A percentile compares a stretch with the other conserved stretches of the same genome.
Conservation (phyloP, 257 asterid species). For the Capsicum baccatum region DNA sequence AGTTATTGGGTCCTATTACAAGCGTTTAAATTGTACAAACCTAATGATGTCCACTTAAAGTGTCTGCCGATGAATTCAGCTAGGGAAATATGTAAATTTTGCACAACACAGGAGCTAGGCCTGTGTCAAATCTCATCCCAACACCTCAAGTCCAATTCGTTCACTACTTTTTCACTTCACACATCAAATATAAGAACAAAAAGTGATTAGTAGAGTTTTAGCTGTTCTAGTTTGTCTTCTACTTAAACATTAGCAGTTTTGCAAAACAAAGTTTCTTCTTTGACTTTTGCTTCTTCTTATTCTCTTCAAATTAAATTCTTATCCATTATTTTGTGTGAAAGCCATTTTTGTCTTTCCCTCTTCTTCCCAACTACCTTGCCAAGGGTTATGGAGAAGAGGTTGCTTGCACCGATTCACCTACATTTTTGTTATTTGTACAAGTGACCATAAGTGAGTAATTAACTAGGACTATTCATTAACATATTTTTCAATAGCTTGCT, state of each 20-base stretch:
- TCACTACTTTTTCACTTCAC: conserved; percentile 20
- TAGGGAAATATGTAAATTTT: not conserved
- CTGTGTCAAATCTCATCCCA: too few species aligned
- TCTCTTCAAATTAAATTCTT: not conserved
- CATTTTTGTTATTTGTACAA: not conserved
- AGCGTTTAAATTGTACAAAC: too few species aligned
- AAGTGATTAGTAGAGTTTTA: conserved; percentile 30
- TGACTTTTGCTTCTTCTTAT: not conserved
- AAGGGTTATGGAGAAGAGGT: conserved; percentile 24
- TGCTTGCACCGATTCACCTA: conserved; percentile 29
- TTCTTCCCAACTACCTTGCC: conserved; percentile 23
- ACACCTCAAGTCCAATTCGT: not conserved
- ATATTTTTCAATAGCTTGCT: not conserved
- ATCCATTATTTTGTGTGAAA: not conserved
- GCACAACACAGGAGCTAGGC: not conserved
- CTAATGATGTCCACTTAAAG: too few species aligned
- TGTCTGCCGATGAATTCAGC: too few species aligned
- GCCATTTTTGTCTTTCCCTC: conserved; percentile 11
- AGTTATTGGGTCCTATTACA: too few species aligned
- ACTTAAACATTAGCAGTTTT: not conserved
- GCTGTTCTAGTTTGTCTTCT: conserved; percentile 17
- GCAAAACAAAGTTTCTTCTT: not conserved
- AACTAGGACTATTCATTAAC: not conserved
- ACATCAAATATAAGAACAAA: conserved; percentile 12
- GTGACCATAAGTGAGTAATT: not conserved